phyloP scores from a whole-genome alignment of 2,329 filamentous ascomycete genomes.

The Beauveria scarabaeidicola region DNA sequence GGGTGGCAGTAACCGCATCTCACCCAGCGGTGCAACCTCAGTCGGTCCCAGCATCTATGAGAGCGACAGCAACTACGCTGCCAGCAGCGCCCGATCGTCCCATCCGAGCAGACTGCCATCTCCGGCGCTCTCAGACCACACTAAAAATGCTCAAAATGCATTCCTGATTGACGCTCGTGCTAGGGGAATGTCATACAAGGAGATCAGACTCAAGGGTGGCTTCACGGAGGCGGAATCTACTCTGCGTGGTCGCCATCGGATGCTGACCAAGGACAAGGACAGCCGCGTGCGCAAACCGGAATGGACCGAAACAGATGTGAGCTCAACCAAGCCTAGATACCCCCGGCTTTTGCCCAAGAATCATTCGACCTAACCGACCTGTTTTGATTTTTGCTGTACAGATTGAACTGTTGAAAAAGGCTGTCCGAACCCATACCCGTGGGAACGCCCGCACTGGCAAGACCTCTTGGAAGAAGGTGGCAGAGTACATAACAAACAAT shows the following conservation, averaged over 20 bases:
- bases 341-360: background rate
- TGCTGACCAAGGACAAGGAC: slow-evolving; percentile 54
- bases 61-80: background rate
- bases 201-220: slow-evolving; percentile 47
- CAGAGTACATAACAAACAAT: slow-evolving; percentile 40
- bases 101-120: slow-evolving; percentile 2
- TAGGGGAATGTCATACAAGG: slow-evolving; percentile 53
- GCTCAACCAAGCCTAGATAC: slow-evolving; percentile 23
- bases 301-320: slow-evolving; percentile 57
- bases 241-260: slow-evolving; percentile 58
- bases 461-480: slow-evolving; percentile 49
- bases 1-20: background rate
- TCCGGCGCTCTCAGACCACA: background rate
- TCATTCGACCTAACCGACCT: slow-evolving; percentile 1
- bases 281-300: slow-evolving; percentile 56
- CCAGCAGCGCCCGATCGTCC: background rate
- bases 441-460: slow-evolving; percentile 25
- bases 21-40: background rate
- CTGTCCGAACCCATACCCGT: slow-evolving; percentile 24
- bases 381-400: slow-evolving; percentile 17
- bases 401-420: slow-evolving; percentile 37
- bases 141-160: background rate
- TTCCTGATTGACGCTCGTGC: slow-evolving; percentile 46
- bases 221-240: slow-evolving; percentile 64
- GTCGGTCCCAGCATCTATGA: background rate